Percentiles rank a stretch among this genome's conserved stretches.
Conservation (phyloP, 345 rosid genomes). For the Eucalyptus sp. region DNA sequence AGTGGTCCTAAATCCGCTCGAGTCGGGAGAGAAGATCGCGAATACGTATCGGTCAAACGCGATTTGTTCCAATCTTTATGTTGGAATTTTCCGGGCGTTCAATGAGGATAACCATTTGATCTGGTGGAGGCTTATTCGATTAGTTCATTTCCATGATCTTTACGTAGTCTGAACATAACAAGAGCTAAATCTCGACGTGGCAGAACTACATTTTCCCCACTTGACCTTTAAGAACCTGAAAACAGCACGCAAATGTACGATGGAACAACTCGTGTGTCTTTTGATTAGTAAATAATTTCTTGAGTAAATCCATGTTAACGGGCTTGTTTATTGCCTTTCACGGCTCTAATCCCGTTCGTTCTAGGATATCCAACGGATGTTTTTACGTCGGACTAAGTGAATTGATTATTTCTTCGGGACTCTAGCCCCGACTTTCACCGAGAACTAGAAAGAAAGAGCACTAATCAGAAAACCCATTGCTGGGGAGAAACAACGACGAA, state of each 20-base stretch:
- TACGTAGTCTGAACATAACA: background rate
- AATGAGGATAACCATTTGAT: background rate
- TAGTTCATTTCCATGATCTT: background rate
- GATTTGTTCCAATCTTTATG: background rate
- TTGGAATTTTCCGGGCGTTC: background rate
- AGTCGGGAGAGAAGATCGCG: background rate
- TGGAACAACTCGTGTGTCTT: background rate
- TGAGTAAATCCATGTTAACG: background rate
- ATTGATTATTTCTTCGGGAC: background rate
- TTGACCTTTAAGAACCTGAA: background rate
- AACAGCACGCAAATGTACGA: background rate
- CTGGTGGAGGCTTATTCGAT: background rate
- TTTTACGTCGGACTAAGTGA: background rate
- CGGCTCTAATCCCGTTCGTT: background rate
- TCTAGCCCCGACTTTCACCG: background rate
- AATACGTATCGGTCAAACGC: background rate
- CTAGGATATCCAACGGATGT: background rate
- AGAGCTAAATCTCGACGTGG: background rate
- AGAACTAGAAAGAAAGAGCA: background rate
- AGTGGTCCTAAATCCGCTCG: background rate
- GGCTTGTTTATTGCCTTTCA: background rate
- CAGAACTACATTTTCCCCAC: background rate
- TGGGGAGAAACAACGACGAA: background rate
- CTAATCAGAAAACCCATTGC: background rate
- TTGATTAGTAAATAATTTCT: background rate